Evolutionary conservation across 73 alveolate species (phyloP).

Genomic region (Stentor coeruleus): DNA sequence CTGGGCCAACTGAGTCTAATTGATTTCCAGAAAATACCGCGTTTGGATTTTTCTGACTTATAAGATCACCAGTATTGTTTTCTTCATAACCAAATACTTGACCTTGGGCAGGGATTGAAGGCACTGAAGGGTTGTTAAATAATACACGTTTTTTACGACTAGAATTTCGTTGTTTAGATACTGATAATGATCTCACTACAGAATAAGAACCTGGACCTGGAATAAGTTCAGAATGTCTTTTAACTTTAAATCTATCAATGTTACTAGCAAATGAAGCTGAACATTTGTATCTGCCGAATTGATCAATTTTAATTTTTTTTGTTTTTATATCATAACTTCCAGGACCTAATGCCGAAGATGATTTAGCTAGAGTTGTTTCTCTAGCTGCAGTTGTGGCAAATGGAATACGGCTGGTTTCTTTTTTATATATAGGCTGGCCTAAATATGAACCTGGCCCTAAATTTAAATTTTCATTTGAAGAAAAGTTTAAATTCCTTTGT

Average conservation of each 20-base stretch:
- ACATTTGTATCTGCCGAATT: not conserved
- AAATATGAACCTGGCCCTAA: slow-evolving; percentile 28
- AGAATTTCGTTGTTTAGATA: not conserved
- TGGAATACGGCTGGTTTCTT: slow-evolving; percentile 8
- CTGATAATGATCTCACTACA: not conserved
- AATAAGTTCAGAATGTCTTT: not conserved
- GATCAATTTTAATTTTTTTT: slow-evolving; percentile 1
- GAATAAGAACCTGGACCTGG: slow-evolving; percentile 31
- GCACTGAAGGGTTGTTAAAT: not conserved
- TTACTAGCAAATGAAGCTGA: slow-evolving; percentile 11
- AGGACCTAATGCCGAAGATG: slow-evolving; percentile 3
- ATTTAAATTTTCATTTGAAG: not conserved
- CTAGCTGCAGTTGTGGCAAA: slow-evolving; percentile 6
- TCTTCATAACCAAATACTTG: slow-evolving; percentile 25
- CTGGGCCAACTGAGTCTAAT: slow-evolving; percentile 31
- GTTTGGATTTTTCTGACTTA: slow-evolving; percentile 8
- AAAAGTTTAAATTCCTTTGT: slow-evolving; percentile 8
- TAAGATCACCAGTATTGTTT: slow-evolving; percentile 5
- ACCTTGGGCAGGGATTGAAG: slow-evolving; percentile 26
- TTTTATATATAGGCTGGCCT: not conserved
- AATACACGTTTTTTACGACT: not conserved
- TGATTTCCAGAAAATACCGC: not conserved
- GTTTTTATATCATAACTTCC: not conserved
- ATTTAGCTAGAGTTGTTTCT: not conserved
- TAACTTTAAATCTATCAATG: not conserved